phyloP scores from a whole-genome alignment of 345 rosid species.

The Cardamine occulta region DNA sequence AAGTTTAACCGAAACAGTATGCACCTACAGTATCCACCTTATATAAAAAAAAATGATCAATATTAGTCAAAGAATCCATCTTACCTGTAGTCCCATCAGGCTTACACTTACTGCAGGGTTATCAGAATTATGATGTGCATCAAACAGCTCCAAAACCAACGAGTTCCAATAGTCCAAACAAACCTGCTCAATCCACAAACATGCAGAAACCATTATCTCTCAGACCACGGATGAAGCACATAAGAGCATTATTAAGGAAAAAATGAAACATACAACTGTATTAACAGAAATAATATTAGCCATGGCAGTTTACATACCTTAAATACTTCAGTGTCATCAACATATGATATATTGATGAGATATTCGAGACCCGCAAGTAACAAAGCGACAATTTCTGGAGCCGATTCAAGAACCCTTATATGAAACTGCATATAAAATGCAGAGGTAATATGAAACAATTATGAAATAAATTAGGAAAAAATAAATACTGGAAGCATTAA shows the following conservation, averaged over 20 bases:
- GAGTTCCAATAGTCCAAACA: constrained; percentile 99
- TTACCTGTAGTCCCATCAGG: constrained; percentile 89
- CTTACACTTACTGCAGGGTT: constrained; percentile 72
- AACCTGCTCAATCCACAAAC: constrained; percentile 58
- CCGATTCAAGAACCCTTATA: constrained; percentile 77
- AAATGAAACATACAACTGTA: constrained; percentile 2
- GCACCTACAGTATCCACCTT: not conserved
- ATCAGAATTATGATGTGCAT: constrained; percentile 79
- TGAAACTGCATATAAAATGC: constrained; percentile 61
- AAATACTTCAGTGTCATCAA: constrained; percentile 98
- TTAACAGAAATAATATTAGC: not conserved
- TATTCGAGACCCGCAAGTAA: constrained; percentile 87
- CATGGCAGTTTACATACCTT: constrained; percentile 61
- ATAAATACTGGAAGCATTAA: not conserved
- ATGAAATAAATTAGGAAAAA: constrained; percentile 12
- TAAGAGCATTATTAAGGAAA: not conserved
- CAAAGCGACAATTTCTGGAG: constrained; percentile 66
- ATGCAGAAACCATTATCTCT: constrained; percentile 19
- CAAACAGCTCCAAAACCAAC: constrained; percentile 89
- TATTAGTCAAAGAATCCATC: constrained; percentile 22
- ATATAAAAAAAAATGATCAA: not conserved
- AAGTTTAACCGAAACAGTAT: constrained; percentile 10
- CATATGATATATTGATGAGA: constrained; percentile 87
- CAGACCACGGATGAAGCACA: constrained; percentile 18
- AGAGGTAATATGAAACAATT: not conserved